phyloP scores from a whole-genome alignment of 2,329 filamentous ascomycete species.

The Xylariaceae sp. region DNA sequence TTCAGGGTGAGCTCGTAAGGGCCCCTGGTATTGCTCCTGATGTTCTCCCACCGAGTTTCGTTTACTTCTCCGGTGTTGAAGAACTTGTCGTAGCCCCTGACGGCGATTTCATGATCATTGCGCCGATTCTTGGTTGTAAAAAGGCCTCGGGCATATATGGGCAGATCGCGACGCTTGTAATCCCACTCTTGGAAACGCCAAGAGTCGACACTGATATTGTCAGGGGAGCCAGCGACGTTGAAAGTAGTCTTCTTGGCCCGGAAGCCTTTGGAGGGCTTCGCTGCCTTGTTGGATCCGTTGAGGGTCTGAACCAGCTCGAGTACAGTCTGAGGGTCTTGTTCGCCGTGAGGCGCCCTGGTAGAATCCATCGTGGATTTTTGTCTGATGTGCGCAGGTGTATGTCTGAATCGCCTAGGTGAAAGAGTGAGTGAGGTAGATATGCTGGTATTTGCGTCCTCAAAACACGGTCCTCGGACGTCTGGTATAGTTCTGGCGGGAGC shows the following conservation, averaged over 20 bases:
- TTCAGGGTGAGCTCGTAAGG: slow-evolving; percentile 96
- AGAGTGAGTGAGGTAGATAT: too few relatives aligned
- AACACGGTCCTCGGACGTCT: too few relatives aligned
- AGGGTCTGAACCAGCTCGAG: slow-evolving; percentile 62
- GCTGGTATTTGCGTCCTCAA: too few relatives aligned
- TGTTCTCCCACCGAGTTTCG: slow-evolving; percentile 78
- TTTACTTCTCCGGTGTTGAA: slow-evolving; percentile 86
- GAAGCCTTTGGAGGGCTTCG: slow-evolving; percentile 47
- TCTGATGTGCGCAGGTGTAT: not conserved
- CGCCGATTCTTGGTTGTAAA: slow-evolving; percentile 75
- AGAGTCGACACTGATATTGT: slow-evolving; percentile 71
- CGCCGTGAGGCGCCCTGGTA: slow-evolving; percentile 54
- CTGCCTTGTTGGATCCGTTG: slow-evolving; percentile 50
- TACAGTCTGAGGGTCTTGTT: slow-evolving; percentile 68
- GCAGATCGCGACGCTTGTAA: slow-evolving; percentile 82
- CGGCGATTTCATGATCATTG: slow-evolving; percentile 70
- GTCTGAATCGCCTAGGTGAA: too few relatives aligned
- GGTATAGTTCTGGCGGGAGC: too few relatives aligned
- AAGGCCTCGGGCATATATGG: slow-evolving; percentile 87
- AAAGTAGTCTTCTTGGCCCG: slow-evolving; percentile 80
- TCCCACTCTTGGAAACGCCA: slow-evolving; percentile 96
- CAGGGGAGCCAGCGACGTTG: slow-evolving; percentile 56
- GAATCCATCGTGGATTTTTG: slow-evolving; percentile 23
- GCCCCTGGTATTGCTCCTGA: slow-evolving; percentile 69
- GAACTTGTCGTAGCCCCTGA: slow-evolving; percentile 97